Base-by-base conservation (phyloP, 306 rosid species). In the Pachyrhizus erosus region DNA sequence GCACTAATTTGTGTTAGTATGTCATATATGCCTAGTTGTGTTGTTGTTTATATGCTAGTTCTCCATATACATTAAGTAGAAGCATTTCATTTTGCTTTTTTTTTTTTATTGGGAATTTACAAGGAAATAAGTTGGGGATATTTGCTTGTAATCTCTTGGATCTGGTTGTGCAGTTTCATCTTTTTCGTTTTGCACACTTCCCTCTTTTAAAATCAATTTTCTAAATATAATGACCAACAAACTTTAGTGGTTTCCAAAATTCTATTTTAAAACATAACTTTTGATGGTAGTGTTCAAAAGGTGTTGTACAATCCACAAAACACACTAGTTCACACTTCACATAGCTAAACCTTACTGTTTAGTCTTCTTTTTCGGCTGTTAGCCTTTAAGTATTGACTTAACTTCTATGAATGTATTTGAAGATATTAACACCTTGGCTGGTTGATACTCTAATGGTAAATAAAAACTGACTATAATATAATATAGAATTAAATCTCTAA, bases 391-490 rank as follows among this genome's bases (percentile, higher is more conserved):
- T 33, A 21, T 29, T 62, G 70, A 31, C 70, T 64, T 31, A 31
- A 31, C 24, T 31, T 37, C 68, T 33, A 39, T 26, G 24, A 34
- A 39, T 45, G 15, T 60, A 76, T 58, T 83, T 54, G 62, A 77
- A 57, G 72, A 23, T 74, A 11, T 66, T 15, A 46, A 73, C 29
- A 57, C 65, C 48, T 7, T 33, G 43, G 31, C 60, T 37, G 37
- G 39, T 52, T 84, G 66, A n/a, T 71, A 62, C 57, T 17, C 60
- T 17, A n/a, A 27, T 40, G 40, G 23, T 33, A 73, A 23, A 65
- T 31, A 58, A 66, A 67, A 51, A 48, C 66, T 0, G 52, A 5
- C 23, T 8, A 15, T 68, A 69, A 72, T 15, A 37, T 29, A 34
- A 0, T n/a, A 21, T 52, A 52, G 48, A 78, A 21, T 45, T 29